Conservation (phyloP, 2,329 filamentous ascomycete genomes). For the Plectosphaerella plurivora region DNA sequence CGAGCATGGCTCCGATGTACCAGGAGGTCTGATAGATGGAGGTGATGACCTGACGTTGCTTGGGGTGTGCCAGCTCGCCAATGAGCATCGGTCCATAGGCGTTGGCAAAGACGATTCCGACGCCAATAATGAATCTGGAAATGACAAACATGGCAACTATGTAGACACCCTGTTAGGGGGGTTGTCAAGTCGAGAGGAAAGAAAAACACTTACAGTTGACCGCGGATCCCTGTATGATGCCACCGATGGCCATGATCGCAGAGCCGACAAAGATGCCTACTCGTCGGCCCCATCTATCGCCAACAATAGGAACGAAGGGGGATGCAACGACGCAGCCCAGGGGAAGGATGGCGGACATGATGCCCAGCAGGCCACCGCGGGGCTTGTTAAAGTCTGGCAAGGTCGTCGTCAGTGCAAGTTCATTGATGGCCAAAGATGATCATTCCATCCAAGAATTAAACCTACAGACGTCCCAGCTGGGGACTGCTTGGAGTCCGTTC, state of each 20-base stretch:
- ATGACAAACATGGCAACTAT: not conserved
- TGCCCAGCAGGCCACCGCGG: not conserved
- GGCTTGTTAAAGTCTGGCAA: not conserved
- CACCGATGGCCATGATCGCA: slow-evolving; percentile 40
- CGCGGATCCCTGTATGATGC: slow-evolving; percentile 49
- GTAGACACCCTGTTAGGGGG: not conserved
- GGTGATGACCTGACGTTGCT: slow-evolving; percentile 48
- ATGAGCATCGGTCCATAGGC: slow-evolving; percentile 12
- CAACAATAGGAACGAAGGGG: slow-evolving; percentile 13
- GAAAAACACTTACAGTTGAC: not conserved
- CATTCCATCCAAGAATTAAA: not conserved
- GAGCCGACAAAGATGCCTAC: slow-evolving; percentile 46
- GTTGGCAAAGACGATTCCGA: not conserved
- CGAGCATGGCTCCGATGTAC: slow-evolving; percentile 32
- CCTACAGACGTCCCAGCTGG: not conserved
- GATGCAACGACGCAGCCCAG: not conserved
- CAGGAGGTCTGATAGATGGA: slow-evolving; percentile 46
- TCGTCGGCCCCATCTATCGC: slow-evolving; percentile 44
- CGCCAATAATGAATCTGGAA: not conserved
- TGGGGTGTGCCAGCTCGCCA: slow-evolving; percentile 59
- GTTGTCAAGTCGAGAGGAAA: not conserved
- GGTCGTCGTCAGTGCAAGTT: too few species aligned
- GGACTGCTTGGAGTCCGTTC: not conserved
- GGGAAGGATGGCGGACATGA: not conserved
- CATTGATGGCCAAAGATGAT: too few species aligned